Evolutionary conservation across 495 filamentous ascomycete species (phyloP), one percentile per base, ranked within the genome.

Genomic region (Astrothelium macrocarpum): DNA sequence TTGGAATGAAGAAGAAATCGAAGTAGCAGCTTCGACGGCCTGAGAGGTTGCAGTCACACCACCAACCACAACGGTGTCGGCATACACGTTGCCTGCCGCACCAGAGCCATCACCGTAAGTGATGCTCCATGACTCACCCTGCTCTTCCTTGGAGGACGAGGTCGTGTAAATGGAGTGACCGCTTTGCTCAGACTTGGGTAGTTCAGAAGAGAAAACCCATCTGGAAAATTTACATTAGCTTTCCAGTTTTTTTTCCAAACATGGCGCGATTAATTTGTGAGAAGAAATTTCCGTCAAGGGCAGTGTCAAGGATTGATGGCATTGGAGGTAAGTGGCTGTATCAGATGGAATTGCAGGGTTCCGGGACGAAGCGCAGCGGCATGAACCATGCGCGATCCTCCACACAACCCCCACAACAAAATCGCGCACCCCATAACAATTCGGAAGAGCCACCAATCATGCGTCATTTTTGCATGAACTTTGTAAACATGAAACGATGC

Each of bases 21-120:
- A 70, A 28, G 76, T 74, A 26, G 89, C 89, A 23, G 83, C 79
- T 72, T 90, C 87, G 49, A 93, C 85, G 49, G 86, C 87, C 73
- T 91, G 89, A 14, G 70, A 71, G 3, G 75, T 71, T 20, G 86
- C 82, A n/a, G 79, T 82, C 60, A 90, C 76, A 23, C 78, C 78
- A 62, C 87, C 89, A 32, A 93, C 77, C 2, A 73, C 81, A 63
- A 91, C 89, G 11, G 74, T 83, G 70, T 91, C 89, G 39, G 77
- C 76, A 77, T 87, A 90, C 65, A 93, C 88, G 45, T 78, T 77
- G 49, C 88, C 87, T 67, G 75, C 77, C 28, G 86, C 86, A 58
- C 75, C 78, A 69, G 84, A 88, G 53, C 82, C 80, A 68, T 94
- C 90, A 61, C 88, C 88, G 72, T 92, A 93, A 2, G 72, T 71